These are phyloP conservation scores for Pichia ethanolica DNA, from an alignment of 805 yeast species.

Conservation along the genomic window DNA sequence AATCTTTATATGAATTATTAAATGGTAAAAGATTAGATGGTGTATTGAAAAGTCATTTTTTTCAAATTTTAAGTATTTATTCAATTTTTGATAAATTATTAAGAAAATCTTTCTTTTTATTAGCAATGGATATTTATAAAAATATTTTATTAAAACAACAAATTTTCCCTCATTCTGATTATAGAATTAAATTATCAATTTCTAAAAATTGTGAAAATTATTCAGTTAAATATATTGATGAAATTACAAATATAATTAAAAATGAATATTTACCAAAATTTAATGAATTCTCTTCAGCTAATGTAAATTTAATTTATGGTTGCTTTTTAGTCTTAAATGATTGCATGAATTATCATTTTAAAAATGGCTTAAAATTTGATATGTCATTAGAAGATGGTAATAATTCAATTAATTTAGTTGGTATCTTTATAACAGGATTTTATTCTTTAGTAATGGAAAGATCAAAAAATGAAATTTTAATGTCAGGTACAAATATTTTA, in stretches of 20 bases:
- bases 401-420: conserved; percentile 6
- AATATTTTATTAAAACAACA: conserved; percentile 8
- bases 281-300: neutral
- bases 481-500: neutral
- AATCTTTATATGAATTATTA: no score
- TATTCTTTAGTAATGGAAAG: conserved; percentile 9
- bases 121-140: conserved; percentile 3
- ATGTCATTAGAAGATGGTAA: conserved; percentile 4
- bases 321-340: conserved; percentile 6
- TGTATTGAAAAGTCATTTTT: neutral
- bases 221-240: neutral
- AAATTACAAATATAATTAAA: conserved; percentile 5
- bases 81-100: conserved; percentile 6
- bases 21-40: no score
- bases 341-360: conserved; percentile 10
- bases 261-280: conserved; percentile 6
- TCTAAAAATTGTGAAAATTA: conserved; percentile 3
- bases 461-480: neutral
- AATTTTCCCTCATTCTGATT: neutral
- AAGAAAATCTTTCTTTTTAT: conserved; percentile 3
- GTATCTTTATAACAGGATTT: conserved; percentile 10
- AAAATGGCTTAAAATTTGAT: conserved; percentile 5
- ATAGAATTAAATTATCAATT: conserved; percentile 1
- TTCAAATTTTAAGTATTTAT: neutral
- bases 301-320: neutral